These are phyloP conservation scores for Cyathus striatus DNA, from an alignment of 768 basidiomycete species.

Conservation along the genomic window DNA sequence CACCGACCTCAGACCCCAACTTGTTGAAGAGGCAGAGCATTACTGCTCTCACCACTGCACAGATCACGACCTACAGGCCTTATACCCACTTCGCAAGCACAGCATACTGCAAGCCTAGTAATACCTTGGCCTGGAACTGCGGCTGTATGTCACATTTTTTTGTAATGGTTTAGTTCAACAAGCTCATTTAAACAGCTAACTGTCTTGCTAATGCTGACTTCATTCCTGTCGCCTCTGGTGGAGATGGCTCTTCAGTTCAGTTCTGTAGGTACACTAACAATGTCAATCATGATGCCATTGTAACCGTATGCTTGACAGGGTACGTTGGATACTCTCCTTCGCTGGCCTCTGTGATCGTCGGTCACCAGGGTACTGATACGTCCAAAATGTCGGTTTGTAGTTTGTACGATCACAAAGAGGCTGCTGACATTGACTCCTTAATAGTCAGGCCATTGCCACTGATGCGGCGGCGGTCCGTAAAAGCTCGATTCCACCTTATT, in stretches of 20 bases:
- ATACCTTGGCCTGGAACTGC: conserved; percentile 46
- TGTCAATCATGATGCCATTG: no score
- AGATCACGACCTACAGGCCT: conserved; percentile 38
- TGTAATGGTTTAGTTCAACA: neutral
- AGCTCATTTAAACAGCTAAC: conserved; percentile 22
- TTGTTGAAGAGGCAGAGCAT: conserved; percentile 24
- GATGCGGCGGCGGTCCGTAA: conserved; percentile 28
- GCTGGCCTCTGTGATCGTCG: conserved; percentile 6
- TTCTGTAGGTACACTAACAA: conserved; percentile 34
- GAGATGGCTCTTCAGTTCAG: conserved; percentile 35
- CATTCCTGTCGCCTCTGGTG: conserved; percentile 43
- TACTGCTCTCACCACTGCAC: conserved; percentile 28
- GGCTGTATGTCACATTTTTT: conserved; percentile 24
- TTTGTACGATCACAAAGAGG: no score
- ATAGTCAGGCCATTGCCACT: conserved; percentile 31
- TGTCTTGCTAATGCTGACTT: conserved; percentile 44
- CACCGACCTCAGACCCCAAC: conserved; percentile 10
- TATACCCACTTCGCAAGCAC: conserved; percentile 48
- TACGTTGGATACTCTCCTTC: conserved; percentile 2
- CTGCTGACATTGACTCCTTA: neutral
- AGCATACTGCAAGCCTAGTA: conserved; percentile 40
- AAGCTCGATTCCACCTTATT: conserved; percentile 32
- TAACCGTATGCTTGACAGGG: no score
- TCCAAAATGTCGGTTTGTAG: conserved; percentile 21
- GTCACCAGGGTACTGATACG: conserved; percentile 19